Conservation (phyloP, 768 basidiomycete species). For the Tulasnella sp. region DNA sequence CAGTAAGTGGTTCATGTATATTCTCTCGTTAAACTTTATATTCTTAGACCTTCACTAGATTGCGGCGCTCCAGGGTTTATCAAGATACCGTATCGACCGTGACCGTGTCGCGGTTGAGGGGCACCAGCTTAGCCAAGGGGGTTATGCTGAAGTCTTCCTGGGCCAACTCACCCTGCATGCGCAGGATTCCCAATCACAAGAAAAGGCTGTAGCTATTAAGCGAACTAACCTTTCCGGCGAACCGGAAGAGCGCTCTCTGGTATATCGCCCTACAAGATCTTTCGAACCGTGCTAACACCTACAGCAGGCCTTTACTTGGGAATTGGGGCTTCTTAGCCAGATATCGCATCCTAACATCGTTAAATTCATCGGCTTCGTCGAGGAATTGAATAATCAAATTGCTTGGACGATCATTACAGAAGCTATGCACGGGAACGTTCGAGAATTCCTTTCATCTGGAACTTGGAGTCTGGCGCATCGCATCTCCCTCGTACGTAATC, state of each 20-base stretch:
- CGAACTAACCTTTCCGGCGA: too few species aligned
- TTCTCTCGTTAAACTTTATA: neutral
- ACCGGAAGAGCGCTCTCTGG: neutral
- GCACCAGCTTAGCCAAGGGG: too few species aligned
- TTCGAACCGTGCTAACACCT: neutral
- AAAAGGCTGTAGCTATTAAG: neutral
- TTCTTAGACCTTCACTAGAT: neutral
- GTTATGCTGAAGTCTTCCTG: too few species aligned
- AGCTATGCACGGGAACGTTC: neutral
- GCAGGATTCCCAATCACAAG: too few species aligned
- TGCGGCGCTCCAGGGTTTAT: neutral
- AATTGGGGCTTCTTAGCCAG: neutral
- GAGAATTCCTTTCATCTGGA: neutral
- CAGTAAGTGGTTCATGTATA: neutral
- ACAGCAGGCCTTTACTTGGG: neutral
- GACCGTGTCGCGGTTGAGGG: neutral
- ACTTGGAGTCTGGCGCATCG: neutral
- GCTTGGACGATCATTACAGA: neutral
- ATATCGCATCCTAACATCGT: neutral
- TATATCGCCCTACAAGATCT: neutral
- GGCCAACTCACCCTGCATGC: too few species aligned
- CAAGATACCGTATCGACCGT: neutral
- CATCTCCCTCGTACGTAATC: neutral
- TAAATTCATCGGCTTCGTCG: neutral
- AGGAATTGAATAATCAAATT: neutral